These are phyloP conservation scores for Athelia sp. DNA, from an alignment of 1,284 basidiomycete genomes.

Conservation along the genomic window DNA sequence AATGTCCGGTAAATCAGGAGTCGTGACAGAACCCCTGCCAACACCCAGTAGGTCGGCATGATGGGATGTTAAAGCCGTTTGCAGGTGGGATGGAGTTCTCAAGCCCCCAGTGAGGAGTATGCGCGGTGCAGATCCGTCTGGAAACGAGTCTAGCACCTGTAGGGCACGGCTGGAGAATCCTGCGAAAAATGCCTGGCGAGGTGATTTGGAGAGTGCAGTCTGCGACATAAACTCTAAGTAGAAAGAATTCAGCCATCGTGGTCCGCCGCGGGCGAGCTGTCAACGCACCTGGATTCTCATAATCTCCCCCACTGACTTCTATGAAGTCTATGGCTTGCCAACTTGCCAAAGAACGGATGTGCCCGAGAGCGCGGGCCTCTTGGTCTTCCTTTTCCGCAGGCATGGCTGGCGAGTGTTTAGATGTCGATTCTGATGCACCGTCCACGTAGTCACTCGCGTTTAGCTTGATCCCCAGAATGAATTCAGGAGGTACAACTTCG, in stretches of 20 bases:
- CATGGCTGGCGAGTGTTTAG: not conserved
- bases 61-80: slow-evolving; percentile 41
- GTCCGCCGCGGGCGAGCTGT: slow-evolving; percentile 2
- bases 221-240: slow-evolving; percentile 37
- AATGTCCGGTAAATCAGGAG: slow-evolving; percentile 55
- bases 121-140: slow-evolving; percentile 36
- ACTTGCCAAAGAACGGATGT: slow-evolving; percentile 58
- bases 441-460: slow-evolving; percentile 83
- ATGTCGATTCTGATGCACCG: slow-evolving; percentile 21
- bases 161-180: slow-evolving; percentile 50
- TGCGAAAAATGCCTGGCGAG: slow-evolving; percentile 59
- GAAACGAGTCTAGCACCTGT: slow-evolving; percentile 30
- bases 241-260: not conserved
- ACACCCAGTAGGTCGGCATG: slow-evolving; percentile 76
- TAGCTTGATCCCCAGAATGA: slow-evolving; percentile 82
- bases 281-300: slow-evolving; percentile 68
- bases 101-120: slow-evolving; percentile 83
- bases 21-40: slow-evolving; percentile 63
- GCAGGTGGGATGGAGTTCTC: slow-evolving; percentile 54
- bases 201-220: slow-evolving; percentile 19
- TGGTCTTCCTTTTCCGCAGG: slow-evolving; percentile 18
- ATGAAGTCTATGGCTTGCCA: slow-evolving; percentile 76
- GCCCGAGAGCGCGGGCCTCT: slow-evolving; percentile 53
- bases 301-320: slow-evolving; percentile 85
- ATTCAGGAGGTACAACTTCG: slow-evolving; percentile 47